Conservation (phyloP, 1,284 basidiomycete species). For the Hypsizygus ulmarius region DNA sequence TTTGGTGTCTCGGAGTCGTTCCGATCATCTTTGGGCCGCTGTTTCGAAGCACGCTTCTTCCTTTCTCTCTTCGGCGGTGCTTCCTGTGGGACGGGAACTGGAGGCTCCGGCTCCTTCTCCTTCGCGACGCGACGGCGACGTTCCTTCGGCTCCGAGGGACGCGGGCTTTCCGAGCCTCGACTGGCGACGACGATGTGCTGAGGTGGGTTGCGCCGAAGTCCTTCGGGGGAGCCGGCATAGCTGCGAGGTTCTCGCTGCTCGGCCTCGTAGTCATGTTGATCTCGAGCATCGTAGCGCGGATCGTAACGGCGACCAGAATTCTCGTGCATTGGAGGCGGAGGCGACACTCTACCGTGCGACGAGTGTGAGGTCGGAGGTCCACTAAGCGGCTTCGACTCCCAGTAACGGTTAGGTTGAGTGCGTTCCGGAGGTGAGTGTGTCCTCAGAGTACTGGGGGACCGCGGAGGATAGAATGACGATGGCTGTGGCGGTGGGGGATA, state of each 20-base stretch:
- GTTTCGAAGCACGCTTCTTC: constrained; percentile 33
- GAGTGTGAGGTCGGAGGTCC: constrained; percentile 26
- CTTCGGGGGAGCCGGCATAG: constrained; percentile 36
- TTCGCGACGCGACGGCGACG: constrained; percentile 30
- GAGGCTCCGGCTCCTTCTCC: constrained; percentile 32
- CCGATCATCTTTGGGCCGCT: constrained; percentile 37
- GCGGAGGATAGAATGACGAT: constrained; percentile 35
- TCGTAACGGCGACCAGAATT: constrained; percentile 37
- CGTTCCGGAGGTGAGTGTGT: constrained; percentile 47
- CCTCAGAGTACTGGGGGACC: constrained; percentile 36
- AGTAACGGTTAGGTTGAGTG: constrained; percentile 41
- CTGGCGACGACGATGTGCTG: constrained; percentile 29
- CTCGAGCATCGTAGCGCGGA: constrained; percentile 39
- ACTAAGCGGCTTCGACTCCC: constrained; percentile 41
- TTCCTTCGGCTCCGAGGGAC: constrained; percentile 27
- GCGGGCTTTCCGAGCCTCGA: constrained; percentile 42
- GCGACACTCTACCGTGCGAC: constrained; percentile 28
- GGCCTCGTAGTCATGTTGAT: constrained; percentile 35
- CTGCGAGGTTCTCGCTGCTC: constrained; percentile 27
- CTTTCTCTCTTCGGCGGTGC: constrained; percentile 35
- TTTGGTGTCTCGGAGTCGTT: constrained; percentile 35
- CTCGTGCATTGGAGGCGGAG: constrained; percentile 31
- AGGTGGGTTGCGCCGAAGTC: constrained; percentile 27
- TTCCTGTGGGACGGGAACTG: constrained; percentile 28
- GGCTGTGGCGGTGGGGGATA: constrained; percentile 38